Evolutionary conservation across 169 alveolate species (phyloP).

Genomic region (Eimeria maxima): DNA sequence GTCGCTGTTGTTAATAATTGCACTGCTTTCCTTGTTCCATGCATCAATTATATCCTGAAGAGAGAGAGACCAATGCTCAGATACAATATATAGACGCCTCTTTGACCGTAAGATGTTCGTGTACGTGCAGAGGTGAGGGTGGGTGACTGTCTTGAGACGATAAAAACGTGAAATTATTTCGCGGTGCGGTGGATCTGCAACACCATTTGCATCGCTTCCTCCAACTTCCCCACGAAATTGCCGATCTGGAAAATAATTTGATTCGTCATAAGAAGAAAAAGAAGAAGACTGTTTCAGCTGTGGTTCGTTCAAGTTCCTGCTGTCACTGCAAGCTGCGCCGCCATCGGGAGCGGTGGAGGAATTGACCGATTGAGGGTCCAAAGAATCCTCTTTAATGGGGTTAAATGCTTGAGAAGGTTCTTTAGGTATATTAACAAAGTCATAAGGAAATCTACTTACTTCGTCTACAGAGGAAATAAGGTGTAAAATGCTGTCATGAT

Average conservation of each 20-base stretch:
- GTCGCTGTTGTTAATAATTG: background rate
- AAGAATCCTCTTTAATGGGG: background rate
- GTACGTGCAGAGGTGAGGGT: slow-evolving; percentile 80
- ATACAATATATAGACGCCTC: slow-evolving; percentile 52
- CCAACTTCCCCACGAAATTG: background rate
- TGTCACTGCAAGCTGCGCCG: background rate
- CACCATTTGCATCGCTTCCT: background rate
- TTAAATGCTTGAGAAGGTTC: background rate
- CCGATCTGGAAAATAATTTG: too few relatives aligned
- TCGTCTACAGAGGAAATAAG: background rate
- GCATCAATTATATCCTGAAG: slow-evolving; percentile 60
- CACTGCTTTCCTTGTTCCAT: slow-evolving; percentile 1
- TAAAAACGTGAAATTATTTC: slow-evolving; percentile 74
- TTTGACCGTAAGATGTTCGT: slow-evolving; percentile 66
- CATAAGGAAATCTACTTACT: background rate
- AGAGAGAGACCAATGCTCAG: slow-evolving; percentile 80
- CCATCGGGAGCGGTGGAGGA: background rate
- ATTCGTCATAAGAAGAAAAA: too few relatives aligned
- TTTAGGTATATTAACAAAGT: background rate
- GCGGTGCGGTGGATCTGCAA: slow-evolving; percentile 61
- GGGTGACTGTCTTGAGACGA: slow-evolving; percentile 68
- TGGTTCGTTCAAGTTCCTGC: background rate
- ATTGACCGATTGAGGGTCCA: background rate
- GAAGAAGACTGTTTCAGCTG: background rate
- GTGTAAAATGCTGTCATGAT: background rate